Conservation (phyloP, 2,329 filamentous ascomycete species). For the Alternaria solani region DNA sequence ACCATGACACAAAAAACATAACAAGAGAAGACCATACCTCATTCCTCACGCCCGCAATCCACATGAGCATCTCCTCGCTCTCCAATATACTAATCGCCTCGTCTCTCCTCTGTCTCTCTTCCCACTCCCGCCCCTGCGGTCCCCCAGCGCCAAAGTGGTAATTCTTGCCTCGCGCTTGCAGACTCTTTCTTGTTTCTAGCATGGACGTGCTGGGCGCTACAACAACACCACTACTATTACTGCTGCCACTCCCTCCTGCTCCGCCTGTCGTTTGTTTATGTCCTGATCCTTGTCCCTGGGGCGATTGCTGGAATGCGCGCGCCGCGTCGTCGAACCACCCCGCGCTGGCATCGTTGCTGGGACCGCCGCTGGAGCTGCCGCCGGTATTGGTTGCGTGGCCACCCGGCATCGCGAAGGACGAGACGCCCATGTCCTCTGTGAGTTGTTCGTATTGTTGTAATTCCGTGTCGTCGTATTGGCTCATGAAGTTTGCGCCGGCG, state of each 20-base stretch:
- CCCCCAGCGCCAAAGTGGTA: not conserved
- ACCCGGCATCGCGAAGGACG: too few species aligned
- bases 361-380: not conserved
- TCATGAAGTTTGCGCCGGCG: not conserved
- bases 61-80: constrained; percentile 49
- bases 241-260: not conserved
- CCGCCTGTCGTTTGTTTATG: not conserved
- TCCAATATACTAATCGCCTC: constrained; percentile 46
- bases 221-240: too few species aligned
- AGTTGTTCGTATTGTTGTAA: not conserved
- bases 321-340: not conserved
- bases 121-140: constrained; percentile 1
- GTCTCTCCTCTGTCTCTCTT: constrained; percentile 36
- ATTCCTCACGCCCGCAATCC: constrained; percentile 40
- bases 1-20: not conserved
- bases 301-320: not conserved
- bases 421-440: not conserved
- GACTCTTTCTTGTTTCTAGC: constrained; percentile 35
- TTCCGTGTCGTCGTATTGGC: not conserved
- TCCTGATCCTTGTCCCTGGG: not conserved
- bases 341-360: not conserved
- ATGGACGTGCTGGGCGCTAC: constrained; percentile 7
- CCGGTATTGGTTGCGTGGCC: not conserved
- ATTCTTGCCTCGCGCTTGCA: constrained; percentile 35
- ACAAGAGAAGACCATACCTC: constrained; percentile 38